Conservation (phyloP, 345 rosid genomes). For the Pseudoturritis turrita region DNA sequence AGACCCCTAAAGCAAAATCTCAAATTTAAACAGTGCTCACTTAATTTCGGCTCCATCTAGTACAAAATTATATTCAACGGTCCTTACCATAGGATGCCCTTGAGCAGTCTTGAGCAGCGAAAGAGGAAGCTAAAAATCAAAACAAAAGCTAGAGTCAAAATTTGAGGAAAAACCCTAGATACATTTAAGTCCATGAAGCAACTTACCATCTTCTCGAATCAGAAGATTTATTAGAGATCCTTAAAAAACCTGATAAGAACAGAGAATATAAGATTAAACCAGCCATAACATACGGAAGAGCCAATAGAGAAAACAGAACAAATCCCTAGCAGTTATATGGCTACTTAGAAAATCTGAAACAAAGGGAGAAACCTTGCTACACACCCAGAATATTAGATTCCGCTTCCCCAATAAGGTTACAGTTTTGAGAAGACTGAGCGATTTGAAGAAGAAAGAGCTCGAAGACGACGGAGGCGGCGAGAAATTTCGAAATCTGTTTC, state of each 20-base stretch:
- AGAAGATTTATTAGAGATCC: background rate
- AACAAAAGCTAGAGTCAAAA: background rate
- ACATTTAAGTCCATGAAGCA: background rate
- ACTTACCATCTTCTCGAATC: constrained; percentile 27
- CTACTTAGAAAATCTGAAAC: background rate
- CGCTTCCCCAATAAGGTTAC: background rate
- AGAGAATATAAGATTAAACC: background rate
- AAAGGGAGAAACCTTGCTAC: background rate
- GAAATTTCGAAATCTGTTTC: constrained; percentile 13
- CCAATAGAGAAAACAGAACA: background rate
- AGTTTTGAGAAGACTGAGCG: background rate
- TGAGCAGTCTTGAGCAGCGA: constrained; percentile 33
- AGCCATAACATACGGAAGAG: background rate
- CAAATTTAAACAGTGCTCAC: background rate
- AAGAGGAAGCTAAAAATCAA: constrained; percentile 22
- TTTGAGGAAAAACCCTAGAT: background rate
- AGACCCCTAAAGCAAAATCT: background rate
- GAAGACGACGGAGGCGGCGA: background rate
- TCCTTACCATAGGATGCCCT: constrained; percentile 35
- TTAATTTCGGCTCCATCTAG: background rate
- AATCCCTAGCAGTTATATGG: constrained; percentile 8
- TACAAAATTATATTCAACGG: background rate
- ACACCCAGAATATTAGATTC: background rate
- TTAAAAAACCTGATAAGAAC: constrained; percentile 2
- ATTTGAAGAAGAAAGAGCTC: background rate